Evolutionary conservation across 2,329 filamentous ascomycete genomes (phyloP), one percentile per base, ranked within the genome.

Genomic region (Fusarium poae): DNA sequence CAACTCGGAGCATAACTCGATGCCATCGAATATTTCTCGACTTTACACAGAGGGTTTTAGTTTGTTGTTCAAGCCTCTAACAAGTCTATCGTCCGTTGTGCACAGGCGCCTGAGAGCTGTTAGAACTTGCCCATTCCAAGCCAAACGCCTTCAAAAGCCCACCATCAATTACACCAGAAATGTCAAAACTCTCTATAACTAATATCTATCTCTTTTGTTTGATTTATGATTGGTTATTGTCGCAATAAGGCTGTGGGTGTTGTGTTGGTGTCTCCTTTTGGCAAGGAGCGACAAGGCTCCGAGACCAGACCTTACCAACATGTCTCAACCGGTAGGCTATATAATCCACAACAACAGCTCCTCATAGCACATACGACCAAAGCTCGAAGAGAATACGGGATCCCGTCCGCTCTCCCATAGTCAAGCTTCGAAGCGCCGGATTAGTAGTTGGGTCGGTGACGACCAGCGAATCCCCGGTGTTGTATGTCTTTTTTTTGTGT

Each of bases 401-500:
- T 65, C 62, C 59, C 61, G 61, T 64, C 59, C 37, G 58, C 61
- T 64, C 58, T 57, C 61, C 61, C 61, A 63, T 50, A 63, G 58
- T 64, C 59, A 64, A 64, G 59, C 59, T 64, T 35, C 59, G 61
- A 65, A 64, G 62, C 60, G 57, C 60, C n/a, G 60, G 60, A 63
- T 63, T 63, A 63, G 60, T 63, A 63, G 60, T 63, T 63, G 58
- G 60, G 58, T 63, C 60, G 58, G 60, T 63, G 58, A 63, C 60
- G 60, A 63, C 60, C 58, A 63, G 60, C 60, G 60, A 64, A 64
- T 64, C 50, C 61, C 59, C 32, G 34, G 61, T 64, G 61, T 64
- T 64, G 59, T 64, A 64, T 64, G 50, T 58, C 40, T 23, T 64
- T 58, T 45, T 23, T 64, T 57, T 44, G 15, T 25, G 9, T 39